Conservation (phyloP, 1,284 basidiomycete genomes). For the Bondarzewia mesenterica region DNA sequence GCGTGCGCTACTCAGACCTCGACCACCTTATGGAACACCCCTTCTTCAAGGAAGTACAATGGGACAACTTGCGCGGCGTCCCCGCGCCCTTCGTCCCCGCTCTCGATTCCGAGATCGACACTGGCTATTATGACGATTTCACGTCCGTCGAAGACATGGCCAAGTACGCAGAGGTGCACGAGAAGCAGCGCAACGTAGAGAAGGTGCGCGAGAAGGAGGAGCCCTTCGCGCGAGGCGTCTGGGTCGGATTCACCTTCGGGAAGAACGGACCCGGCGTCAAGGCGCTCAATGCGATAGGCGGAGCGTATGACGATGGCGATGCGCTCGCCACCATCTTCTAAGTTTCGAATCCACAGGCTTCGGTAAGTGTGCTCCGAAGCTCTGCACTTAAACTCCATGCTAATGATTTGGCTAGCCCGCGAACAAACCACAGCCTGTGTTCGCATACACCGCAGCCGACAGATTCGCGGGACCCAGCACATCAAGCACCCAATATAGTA, state of each 20-base stretch:
- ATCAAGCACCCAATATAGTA: too few relatives aligned
- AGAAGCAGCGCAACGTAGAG: slow-evolving; percentile 95
- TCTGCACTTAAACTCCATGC: too few relatives aligned
- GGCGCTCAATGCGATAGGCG: slow-evolving; percentile 20
- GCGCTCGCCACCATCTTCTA: slow-evolving; percentile 65
- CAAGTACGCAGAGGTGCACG: slow-evolving; percentile 95
- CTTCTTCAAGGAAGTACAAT: slow-evolving; percentile 77
- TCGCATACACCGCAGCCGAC: too few relatives aligned
- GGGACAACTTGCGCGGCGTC: slow-evolving; percentile 71
- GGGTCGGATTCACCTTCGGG: slow-evolving; percentile 98
- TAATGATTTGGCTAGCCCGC: too few relatives aligned
- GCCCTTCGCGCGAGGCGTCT: slow-evolving; percentile 68
- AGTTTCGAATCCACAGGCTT: not conserved
- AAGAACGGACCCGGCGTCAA: slow-evolving; percentile 64
- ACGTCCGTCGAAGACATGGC: slow-evolving; percentile 92
- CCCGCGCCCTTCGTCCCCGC: slow-evolving; percentile 95
- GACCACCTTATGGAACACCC: slow-evolving; percentile 71
- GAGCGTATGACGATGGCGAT: slow-evolving; percentile 17
- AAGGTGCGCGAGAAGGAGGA: slow-evolving; percentile 84
- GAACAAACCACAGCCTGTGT: too few relatives aligned
- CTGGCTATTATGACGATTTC: slow-evolving; percentile 99
- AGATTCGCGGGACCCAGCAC: too few relatives aligned
- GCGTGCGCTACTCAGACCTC: slow-evolving; percentile 71
- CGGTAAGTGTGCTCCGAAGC: too few relatives aligned
- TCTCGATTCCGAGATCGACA: slow-evolving; percentile 91